Conservation (phyloP, 2,329 filamentous ascomycete species). For the Trichoderma atroviride region DNA sequence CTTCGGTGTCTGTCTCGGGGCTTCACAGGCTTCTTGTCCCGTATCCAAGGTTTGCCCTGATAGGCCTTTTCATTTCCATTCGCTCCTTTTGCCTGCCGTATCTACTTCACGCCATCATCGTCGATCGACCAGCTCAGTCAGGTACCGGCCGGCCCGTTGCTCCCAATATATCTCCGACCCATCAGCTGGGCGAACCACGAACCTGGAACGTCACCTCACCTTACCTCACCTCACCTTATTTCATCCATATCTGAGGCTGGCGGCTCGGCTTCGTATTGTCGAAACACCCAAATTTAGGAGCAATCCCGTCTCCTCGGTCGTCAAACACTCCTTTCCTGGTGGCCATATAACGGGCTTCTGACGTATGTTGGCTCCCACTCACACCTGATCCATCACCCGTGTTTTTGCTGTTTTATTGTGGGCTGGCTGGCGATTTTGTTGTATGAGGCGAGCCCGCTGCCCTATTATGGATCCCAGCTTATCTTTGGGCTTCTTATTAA, state of each 20-base stretch:
- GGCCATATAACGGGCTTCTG: constrained; percentile 16
- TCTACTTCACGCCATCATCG: constrained; percentile 5
- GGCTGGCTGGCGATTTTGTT: constrained; percentile 5
- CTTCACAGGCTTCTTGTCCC: background rate
- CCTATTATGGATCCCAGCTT: constrained; percentile 25
- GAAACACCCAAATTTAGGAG: background rate
- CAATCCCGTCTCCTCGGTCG: background rate
- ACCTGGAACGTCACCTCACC: constrained; percentile 10
- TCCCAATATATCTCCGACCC: background rate
- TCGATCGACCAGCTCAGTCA: constrained; percentile 9
- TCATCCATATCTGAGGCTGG: background rate
- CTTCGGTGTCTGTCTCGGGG: background rate
- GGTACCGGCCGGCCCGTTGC: background rate
- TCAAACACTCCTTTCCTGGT: constrained; percentile 1
- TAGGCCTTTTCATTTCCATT: background rate
- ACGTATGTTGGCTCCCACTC: constrained; percentile 21
- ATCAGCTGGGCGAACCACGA: background rate
- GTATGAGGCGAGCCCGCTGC: constrained; percentile 13
- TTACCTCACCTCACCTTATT: constrained; percentile 10
- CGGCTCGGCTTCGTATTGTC: background rate
- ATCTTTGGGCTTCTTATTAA: constrained; percentile 9
- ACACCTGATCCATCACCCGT: constrained; percentile 24
- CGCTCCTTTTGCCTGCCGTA: background rate
- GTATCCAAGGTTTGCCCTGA: background rate
- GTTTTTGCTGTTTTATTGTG: constrained; percentile 15